These are phyloP conservation scores for Agaricus subrufescens DNA, from an alignment of 768 basidiomycete species.

Conservation along the genomic window DNA sequence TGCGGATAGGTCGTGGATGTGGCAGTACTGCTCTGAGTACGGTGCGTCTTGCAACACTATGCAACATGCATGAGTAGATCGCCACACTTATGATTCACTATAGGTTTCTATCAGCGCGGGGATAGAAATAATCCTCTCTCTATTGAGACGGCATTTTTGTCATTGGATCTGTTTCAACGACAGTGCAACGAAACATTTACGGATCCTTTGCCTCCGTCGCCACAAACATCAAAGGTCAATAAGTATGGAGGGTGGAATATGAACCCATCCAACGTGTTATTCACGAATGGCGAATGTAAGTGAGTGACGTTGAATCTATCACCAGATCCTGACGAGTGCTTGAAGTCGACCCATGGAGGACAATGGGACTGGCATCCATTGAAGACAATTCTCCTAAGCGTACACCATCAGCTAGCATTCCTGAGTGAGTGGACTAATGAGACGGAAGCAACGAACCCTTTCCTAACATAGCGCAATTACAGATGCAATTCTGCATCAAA, in stretches of 20 bases:
- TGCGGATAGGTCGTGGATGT: conserved; percentile 43
- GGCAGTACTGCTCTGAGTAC: conserved; percentile 51
- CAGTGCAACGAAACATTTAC: conserved; percentile 39
- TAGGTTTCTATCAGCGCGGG: conserved; percentile 45
- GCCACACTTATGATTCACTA: background rate
- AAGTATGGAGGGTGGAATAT: conserved; percentile 52
- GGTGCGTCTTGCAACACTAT: conserved; percentile 21
- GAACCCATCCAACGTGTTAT: conserved; percentile 43
- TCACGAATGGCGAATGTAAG: conserved; percentile 46
- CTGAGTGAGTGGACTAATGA: conserved; percentile 23
- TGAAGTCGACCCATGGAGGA: conserved; percentile 48
- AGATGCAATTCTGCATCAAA: conserved; percentile 35
- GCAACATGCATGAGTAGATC: background rate
- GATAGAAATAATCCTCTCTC: conserved; percentile 39
- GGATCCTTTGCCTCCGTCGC: conserved; percentile 30
- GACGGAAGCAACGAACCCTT: background rate
- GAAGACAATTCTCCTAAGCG: conserved; percentile 41
- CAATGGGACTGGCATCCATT: conserved; percentile 45
- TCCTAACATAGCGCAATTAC: background rate
- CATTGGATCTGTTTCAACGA: conserved; percentile 40
- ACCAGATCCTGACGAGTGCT: background rate
- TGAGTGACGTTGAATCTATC: background rate
- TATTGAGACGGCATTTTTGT: conserved; percentile 43
- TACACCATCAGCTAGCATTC: conserved; percentile 30
- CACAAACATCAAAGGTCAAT: conserved; percentile 39